phyloP scores from a whole-genome alignment of 176 grass and related monocot genomes.

The Paspalum notatum region DNA sequence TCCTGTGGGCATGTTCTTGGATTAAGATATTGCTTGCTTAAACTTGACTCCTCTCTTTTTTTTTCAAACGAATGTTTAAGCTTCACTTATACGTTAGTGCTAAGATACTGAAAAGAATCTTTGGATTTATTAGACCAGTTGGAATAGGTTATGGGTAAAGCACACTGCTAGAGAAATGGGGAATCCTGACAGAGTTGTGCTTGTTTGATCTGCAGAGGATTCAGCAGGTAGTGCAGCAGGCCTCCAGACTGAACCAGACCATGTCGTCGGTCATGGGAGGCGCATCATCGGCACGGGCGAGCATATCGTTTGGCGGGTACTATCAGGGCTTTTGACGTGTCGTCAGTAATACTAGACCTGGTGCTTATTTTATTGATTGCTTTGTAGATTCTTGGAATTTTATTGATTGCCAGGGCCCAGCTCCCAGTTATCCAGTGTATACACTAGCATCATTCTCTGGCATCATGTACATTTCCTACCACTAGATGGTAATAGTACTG shows the following conservation, averaged over 20 bases:
- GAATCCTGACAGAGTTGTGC: neutral
- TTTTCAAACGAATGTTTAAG: neutral
- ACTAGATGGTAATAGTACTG: neutral
- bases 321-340: conserved; percentile 58
- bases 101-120: neutral
- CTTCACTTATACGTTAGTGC: neutral
- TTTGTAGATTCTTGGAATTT: neutral
- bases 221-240: conserved; percentile 61
- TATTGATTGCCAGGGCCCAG: neutral
- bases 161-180: neutral
- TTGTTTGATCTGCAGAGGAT: conserved; percentile 60
- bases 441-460: neutral
- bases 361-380: neutral
- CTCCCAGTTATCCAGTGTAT: neutral
- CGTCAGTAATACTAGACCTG: neutral
- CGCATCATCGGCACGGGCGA: conserved; percentile 56
- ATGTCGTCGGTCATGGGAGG: conserved; percentile 67
- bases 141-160: neutral
- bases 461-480: neutral
- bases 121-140: neutral
- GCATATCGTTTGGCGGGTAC: conserved; percentile 77
- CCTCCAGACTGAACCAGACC: conserved; percentile 74
- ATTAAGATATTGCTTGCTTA: neutral
- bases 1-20: neutral
- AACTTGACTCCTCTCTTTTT: neutral